phyloP scores from a whole-genome alignment of 1,139 yeast genomes.

The Protomyces macrosporus region DNA sequence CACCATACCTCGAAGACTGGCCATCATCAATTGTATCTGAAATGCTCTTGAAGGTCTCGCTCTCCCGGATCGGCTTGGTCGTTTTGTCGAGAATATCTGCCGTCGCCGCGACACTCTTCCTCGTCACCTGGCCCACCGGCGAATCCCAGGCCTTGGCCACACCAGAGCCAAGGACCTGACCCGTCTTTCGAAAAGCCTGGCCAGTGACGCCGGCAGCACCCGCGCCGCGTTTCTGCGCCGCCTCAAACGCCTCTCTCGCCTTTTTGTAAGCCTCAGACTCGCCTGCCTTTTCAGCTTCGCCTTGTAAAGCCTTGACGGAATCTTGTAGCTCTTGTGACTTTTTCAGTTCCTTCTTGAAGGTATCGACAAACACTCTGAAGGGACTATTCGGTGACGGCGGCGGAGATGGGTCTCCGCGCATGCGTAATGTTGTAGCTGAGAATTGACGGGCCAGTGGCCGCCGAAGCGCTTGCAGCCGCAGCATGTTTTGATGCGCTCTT shows the following conservation, averaged over 20 bases:
- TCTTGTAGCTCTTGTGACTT: conserved; percentile 86
- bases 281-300: conserved; percentile 91
- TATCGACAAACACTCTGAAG: conserved; percentile 83
- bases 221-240: conserved; percentile 62
- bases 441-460: conserved; percentile 7
- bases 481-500: background rate
- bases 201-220: conserved; percentile 45
- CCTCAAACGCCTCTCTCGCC: conserved; percentile 88
- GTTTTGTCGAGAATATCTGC: conserved; percentile 56
- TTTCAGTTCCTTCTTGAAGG: conserved; percentile 85
- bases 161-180: conserved; percentile 86
- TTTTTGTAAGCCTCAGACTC: conserved; percentile 89
- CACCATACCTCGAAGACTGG: conserved; percentile 81
- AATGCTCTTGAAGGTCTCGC: conserved; percentile 64
- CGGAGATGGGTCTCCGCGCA: conserved; percentile 21
- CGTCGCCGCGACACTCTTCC: conserved; percentile 76
- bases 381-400: conserved; percentile 49
- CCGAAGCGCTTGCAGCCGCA: background rate
- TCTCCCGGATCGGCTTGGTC: conserved; percentile 88
- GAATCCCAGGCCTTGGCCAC: conserved; percentile 97
- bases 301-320: conserved; percentile 89
- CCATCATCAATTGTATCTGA: conserved; percentile 76
- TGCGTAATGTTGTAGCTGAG: background rate
- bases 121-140: conserved; percentile 79
- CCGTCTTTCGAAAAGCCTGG: conserved; percentile 60